Evolutionary conservation across 495 filamentous ascomycete species (phyloP).

Genomic region (Chaetomium tenue): DNA sequence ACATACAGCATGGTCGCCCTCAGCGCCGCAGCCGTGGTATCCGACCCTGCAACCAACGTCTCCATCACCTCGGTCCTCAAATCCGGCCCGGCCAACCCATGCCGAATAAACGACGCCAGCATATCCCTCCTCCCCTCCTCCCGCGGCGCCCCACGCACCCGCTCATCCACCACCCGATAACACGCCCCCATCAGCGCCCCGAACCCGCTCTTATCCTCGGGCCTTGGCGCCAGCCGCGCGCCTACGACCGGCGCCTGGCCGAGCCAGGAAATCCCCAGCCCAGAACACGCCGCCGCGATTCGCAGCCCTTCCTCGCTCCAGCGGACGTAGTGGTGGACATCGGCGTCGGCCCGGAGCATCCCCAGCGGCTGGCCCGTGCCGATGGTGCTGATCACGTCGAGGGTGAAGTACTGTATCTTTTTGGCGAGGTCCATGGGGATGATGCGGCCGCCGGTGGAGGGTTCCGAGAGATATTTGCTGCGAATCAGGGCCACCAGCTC

Average conservation of each 20-base stretch:
- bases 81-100: conserved; percentile 44
- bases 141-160: conserved; percentile 26
- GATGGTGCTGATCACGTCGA: conserved; percentile 44
- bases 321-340: conserved; percentile 34
- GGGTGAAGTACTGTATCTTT: conserved; percentile 41
- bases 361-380: conserved; percentile 42
- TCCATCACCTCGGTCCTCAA: conserved; percentile 41
- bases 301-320: conserved; percentile 26
- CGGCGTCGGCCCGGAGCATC: conserved; percentile 35
- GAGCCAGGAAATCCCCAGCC: conserved; percentile 42
- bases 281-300: conserved; percentile 29
- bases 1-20: conserved; percentile 56
- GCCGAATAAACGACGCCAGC: conserved; percentile 44
- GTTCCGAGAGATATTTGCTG: conserved; percentile 2
- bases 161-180: conserved; percentile 30
- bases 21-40: conserved; percentile 62
- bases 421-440: conserved; percentile 47
- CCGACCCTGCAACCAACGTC: conserved; percentile 49
- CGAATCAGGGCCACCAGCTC: conserved; percentile 45
- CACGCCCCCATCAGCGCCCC: conserved; percentile 33
- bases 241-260: conserved; percentile 41
- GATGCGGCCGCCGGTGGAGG: conserved; percentile 39
- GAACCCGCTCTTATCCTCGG: conserved; percentile 42
- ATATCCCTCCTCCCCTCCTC: conserved; percentile 32
- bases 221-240: conserved; percentile 48